Evolutionary conservation across 2,329 filamentous ascomycete genomes (phyloP), one percentile per base, ranked within the genome.

Genomic region (Phyllosticta citribraziliensis): DNA sequence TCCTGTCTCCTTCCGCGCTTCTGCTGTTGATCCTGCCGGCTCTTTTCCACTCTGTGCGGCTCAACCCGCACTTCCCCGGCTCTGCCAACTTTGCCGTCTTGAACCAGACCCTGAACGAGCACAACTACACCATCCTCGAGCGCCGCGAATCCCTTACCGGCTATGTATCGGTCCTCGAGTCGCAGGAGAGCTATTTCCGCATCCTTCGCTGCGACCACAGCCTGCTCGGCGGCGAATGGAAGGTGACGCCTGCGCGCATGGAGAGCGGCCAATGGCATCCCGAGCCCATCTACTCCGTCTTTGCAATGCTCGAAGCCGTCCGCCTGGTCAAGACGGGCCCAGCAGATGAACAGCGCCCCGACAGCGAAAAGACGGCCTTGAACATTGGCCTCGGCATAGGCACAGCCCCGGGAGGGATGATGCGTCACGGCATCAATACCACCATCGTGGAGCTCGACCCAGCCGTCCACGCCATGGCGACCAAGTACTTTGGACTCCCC

Each of bases 401-500:
- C 50, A 97, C 93, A 0, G 91, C 90, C 0, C 93, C 93, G 0
- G 88, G 89, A 51, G 91, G 93, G 5, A 76, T 99, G 14, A 88
- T 97, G 61, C 81, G 84, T 5, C 94, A 97, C 68, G 91, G 91
- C 3, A 89, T 99, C 70, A 83, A 92, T 68, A 97, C 93, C 0
- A 97, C 93, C 0, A 88, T 97, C 64, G 88, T 99, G 17, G 94
- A 99, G 73, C 90, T 99, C 60, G 94, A 99, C 69, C 92, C 92
- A 0, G 84, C 88, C 1, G 92, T 99, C 24, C 84, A 96, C 72
- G 82, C 88, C 57, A 94, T 91, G 71, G 92, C 94, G 3, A 79
- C 78, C 27, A 84, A 89, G 68, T 93, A 96, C 75, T 99, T 99
- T 75, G 80, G 82, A 59, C 83, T 97, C 5, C 88, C 87, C 2